A percentile compares a stretch with the other conserved stretches of the same genome.
Evolutionary conservation across 2,329 filamentous ascomycete species (phyloP).

Genomic region (Drechslerella coelobrocha): DNA sequence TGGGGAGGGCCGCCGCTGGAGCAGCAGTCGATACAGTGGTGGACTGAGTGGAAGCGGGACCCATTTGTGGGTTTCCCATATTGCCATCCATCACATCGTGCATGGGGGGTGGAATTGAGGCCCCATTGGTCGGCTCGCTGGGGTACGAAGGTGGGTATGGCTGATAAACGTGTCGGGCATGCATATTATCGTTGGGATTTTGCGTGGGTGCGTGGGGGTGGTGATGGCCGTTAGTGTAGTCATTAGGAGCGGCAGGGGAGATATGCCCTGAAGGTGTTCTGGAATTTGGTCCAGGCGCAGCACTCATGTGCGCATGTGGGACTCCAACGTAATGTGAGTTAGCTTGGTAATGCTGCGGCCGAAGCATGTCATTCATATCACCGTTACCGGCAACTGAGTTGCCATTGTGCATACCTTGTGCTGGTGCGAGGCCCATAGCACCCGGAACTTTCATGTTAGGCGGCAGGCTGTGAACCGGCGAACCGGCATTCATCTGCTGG

Average conservation of each 20-base stretch:
- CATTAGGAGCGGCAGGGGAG: constrained; percentile 54
- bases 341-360: constrained; percentile 53
- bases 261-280: constrained; percentile 55
- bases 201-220: constrained; percentile 71
- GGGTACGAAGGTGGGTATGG: constrained; percentile 72
- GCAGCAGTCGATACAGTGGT: constrained; percentile 39
- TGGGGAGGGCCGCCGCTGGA: constrained; percentile 52
- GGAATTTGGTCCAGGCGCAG: constrained; percentile 52
- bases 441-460: constrained; percentile 38
- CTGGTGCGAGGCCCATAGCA: constrained; percentile 49
- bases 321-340: constrained; percentile 53
- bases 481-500: constrained; percentile 57
- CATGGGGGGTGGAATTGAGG: constrained; percentile 68
- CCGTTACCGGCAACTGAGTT: constrained; percentile 51
- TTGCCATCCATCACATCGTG: constrained; percentile 57
- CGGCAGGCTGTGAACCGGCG: constrained; percentile 53
- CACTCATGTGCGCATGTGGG: constrained; percentile 53
- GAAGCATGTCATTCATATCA: constrained; percentile 54
- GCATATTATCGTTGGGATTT: constrained; percentile 70
- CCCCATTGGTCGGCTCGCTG: constrained; percentile 65
- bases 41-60: constrained; percentile 54
- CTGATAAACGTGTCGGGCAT: constrained; percentile 76
- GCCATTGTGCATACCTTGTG: constrained; percentile 51
- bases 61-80: constrained; percentile 51
- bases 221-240: constrained; percentile 65